Evolutionary conservation across 179 eudicot species (phyloP).

Genomic region (Pouteria campechiana): DNA sequence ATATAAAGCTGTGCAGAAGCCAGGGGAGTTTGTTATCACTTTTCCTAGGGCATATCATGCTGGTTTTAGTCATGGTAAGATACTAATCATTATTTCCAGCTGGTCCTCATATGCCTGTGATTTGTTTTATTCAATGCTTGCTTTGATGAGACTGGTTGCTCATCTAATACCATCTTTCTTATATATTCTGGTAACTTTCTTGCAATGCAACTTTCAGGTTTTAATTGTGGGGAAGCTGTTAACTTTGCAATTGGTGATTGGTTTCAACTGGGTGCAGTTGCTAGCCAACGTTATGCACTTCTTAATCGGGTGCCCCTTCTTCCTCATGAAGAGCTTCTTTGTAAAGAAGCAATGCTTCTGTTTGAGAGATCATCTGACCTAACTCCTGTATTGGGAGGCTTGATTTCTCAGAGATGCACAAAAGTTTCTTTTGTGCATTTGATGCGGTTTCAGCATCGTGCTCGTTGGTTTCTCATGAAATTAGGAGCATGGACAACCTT

Average conservation of each 20-base stretch:
- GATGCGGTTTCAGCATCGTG: conserved; percentile 82
- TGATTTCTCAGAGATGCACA: conserved; percentile 32
- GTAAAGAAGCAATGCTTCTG: conserved; percentile 92
- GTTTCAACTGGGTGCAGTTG: conserved; percentile 82
- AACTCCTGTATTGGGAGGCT: conserved; percentile 22
- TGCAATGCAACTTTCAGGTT: conserved; percentile 58
- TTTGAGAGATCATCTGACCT: conserved; percentile 18
- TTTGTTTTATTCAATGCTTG: too few species aligned
- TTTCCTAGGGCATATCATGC: conserved; percentile 98
- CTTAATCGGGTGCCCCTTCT: conserved; percentile 83
- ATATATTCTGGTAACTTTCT: too few species aligned
- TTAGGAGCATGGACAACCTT: conserved; percentile 27
- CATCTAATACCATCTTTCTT: too few species aligned
- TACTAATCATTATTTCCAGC: too few species aligned
- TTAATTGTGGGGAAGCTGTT: conserved; percentile 99
- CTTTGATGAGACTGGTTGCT: too few species aligned
- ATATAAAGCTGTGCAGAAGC: conserved; percentile 94
- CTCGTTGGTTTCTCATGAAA: conserved; percentile 73
- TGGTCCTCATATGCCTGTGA: too few species aligned
- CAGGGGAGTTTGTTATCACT: conserved; percentile 84
- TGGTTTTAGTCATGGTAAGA: conserved; percentile 96
- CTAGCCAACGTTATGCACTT: conserved; percentile 87
- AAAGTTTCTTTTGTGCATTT: conserved; percentile 66
- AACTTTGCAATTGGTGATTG: conserved; percentile 95
- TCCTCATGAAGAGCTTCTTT: conserved; percentile 92